Base-by-base conservation (phyloP, 306 rosid genomes). In the Vigna nakashimae region DNA sequence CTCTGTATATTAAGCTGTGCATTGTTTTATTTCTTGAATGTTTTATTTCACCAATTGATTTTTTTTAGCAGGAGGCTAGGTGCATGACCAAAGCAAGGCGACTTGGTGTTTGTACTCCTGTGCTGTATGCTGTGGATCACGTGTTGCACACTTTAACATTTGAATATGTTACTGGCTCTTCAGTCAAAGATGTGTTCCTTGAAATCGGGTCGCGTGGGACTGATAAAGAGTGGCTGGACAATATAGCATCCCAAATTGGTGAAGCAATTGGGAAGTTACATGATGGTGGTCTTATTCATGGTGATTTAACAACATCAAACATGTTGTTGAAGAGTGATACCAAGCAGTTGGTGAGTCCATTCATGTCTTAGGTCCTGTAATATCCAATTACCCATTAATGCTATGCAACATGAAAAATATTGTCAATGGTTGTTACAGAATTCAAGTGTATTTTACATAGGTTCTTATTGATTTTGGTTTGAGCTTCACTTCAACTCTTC, bases 391-490 rank as follows among this genome's bases (percentile, higher is more conserved):
- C 24, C 32, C 5, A 30, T 30, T 15, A 10, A n/a, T 55, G 34
- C 24, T 66, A 28, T 60, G 71, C 68, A 15, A 60, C 58, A 55
- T 64, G 12, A 16, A 20, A 79, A 60, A 56, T 76, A 53, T 57
- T 36, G 45, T 84, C 52, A 40, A 77, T 62, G 74, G 76, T 68
- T 72, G 38, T 74, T 57, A 42, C 20, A 3, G 73, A 42, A 50
- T 65, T 78, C 2, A 45, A 3, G 32, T 81, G 48, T 82, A 20
- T 67, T 85, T 79, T 82, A 60, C 57, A 4, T 59, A 94, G 96
- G 96, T 94, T 43, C 88, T 94, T 45, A 92, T 94, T 85, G 98
- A 94, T 85, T 94, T 94, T 52, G 98, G 98, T 70, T 72, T 94
- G 86, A 94, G 97, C 88, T 94, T 85, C 79, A 94, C 93, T 72